A percentile compares a stretch with the other conserved stretches of the same genome.
phyloP scores from a whole-genome alignment of 495 filamentous ascomycete species.

The Geopyxis carbonaria region DNA sequence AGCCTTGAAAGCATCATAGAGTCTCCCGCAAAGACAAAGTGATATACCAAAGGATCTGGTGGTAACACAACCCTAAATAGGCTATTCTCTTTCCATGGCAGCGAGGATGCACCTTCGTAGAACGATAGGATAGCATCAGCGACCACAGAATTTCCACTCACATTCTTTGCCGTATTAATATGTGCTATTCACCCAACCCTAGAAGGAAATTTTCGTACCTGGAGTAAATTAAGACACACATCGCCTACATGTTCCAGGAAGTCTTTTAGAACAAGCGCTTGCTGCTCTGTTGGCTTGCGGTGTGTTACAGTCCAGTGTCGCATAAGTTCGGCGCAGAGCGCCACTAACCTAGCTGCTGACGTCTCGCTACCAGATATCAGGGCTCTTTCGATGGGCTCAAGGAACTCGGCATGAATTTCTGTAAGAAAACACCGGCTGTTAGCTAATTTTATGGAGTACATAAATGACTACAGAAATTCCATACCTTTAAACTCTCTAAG shows the following conservation, averaged over 20 bases:
- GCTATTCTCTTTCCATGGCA: slow-evolving; percentile 20
- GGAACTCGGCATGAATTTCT: slow-evolving; percentile 37
- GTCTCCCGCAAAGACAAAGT: slow-evolving; percentile 45
- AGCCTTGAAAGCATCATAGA: slow-evolving; percentile 51
- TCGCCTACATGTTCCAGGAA: slow-evolving; percentile 18
- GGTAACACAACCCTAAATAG: slow-evolving; percentile 42
- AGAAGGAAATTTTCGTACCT: slow-evolving; percentile 1
- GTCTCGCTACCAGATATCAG: slow-evolving; percentile 5
- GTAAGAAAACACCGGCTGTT: background rate
- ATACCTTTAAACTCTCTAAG: slow-evolving; percentile 41
- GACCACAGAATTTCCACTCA: background rate
- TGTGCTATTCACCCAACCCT: too few species aligned
- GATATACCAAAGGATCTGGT: slow-evolving; percentile 50
- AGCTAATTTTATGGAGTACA: slow-evolving; percentile 12
- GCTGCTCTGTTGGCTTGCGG: slow-evolving; percentile 5
- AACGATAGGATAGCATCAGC: slow-evolving; percentile 42
- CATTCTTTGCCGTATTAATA: too few species aligned
- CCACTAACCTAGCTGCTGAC: slow-evolving; percentile 32
- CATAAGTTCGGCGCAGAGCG: slow-evolving; percentile 56
- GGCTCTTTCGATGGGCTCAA: slow-evolving; percentile 42
- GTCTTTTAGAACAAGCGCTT: slow-evolving; percentile 9
- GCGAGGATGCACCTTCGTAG: slow-evolving; percentile 40
- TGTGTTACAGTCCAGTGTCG: slow-evolving; percentile 44
- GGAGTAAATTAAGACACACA: slow-evolving; percentile 11
- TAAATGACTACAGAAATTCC: background rate